Evolutionary conservation across 192 early-diverging fungal genomes (phyloP), one percentile per base, ranked within the genome.

Genomic region (Podila verticillata): DNA sequence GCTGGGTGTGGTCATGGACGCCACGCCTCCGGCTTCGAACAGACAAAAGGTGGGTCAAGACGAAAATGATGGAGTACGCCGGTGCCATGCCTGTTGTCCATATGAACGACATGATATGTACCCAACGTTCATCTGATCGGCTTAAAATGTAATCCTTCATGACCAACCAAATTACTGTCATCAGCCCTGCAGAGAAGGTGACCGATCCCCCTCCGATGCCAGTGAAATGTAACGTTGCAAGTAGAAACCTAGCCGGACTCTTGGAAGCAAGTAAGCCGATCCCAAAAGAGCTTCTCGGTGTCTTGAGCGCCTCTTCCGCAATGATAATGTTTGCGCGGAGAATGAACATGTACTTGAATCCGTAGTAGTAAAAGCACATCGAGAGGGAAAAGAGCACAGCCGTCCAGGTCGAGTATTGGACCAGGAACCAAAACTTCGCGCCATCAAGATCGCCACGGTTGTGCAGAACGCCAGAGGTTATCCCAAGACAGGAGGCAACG

Each of bases 341-440:
- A 24, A 80, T 80, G 39, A 80, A 80, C 17, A 70, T 80, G 36
- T 80, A 80, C 63, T 80, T 80, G 58, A 80, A 54, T 5, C 77
- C 77, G 31, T 80, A 80, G 29, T 80, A 80, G 24, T 72, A 80
- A 44, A 80, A 80, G 69, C 67, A 68, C 22, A 68, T 9, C 0
- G 77, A 59, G 7, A 66, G 44, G 3, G 61, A 39, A 19, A 48
- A 72, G 15, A 72, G 28, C 26, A 80, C 48, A 15, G 68, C 1
- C 19, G 39, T 51, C 77, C 70, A 80, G 5, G 64, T 72, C 0
- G 60, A 71, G 39, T 80, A 80, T 31, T 80, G 70, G 13, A 26
- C 51, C 7, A 49, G 29, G 12, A 72, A 24, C 36, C 66, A 28
- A 13, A 59, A 64, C 8, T 26, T n/a, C 3, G 70, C 60, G 0